A percentile compares a stretch with the other conserved stretches of the same genome.
These are phyloP conservation scores for Yarrowia sp. DNA, from an alignment of 805 yeast genomes.

Conservation along the genomic window DNA sequence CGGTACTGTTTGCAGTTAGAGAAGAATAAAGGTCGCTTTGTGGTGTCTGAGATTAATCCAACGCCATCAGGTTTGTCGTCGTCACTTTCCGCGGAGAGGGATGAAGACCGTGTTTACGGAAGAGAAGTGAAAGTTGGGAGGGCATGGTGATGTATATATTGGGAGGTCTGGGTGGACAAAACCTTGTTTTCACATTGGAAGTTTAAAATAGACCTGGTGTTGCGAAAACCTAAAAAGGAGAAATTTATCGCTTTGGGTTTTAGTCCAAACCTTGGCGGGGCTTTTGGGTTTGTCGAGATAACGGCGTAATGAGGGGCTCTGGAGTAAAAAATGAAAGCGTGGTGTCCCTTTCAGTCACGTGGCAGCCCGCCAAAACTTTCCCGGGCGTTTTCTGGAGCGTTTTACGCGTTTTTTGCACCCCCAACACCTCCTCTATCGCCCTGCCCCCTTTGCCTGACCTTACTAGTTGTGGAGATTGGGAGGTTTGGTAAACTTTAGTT, in stretches of 20 bases:
- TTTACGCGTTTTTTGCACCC: background rate
- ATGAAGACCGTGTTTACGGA: conserved; percentile 22
- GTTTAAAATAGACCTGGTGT: background rate
- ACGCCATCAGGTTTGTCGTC: conserved; percentile 27
- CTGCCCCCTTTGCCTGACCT: background rate
- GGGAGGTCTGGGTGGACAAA: background rate
- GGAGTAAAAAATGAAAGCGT: background rate
- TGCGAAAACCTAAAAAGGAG: background rate
- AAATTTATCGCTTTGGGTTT: background rate
- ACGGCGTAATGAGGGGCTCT: background rate
- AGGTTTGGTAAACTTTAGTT: background rate
- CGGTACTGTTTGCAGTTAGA: conserved; percentile 27
- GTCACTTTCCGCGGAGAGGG: conserved; percentile 27
- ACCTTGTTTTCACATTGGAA: background rate
- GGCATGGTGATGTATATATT: conserved; percentile 30
- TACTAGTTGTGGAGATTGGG: background rate
- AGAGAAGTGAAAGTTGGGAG: background rate
- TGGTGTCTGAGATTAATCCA: conserved; percentile 23
- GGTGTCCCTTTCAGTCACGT: background rate
- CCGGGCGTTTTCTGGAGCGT: background rate
- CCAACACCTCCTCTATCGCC: background rate
- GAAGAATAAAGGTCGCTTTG: conserved; percentile 11
- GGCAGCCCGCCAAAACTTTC: background rate
- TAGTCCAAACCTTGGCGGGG: background rate
- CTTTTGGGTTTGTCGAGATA: background rate